Evolutionary conservation across 768 basidiomycete genomes (phyloP), one percentile per base, ranked within the genome.

Genomic region (Lactifluus volemus): DNA sequence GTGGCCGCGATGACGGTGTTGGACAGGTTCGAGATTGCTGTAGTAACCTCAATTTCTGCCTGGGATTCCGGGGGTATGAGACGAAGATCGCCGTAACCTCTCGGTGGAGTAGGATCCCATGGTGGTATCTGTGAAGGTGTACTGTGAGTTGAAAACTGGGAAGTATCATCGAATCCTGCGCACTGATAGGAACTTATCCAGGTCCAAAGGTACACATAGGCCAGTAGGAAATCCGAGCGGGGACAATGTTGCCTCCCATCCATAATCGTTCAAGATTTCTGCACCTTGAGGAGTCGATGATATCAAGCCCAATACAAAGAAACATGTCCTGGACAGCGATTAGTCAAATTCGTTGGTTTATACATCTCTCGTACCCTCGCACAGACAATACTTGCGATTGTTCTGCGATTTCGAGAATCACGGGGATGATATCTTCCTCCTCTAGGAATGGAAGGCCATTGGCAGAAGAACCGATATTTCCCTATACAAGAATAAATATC

Each of bases 1-100:
- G 91, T 84, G 68, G 95, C 95, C 0, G 95, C 94, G 60, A 98
- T 89, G 53, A 98, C 94, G 19, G 94, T 92, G 70, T 99, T 99
- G 32, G 89, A 86, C 45, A 99, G 78, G 70, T 98, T 98, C 67
- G 93, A 88, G 53, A 99, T 90, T 4, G 92, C 90, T 4, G 88
- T 86, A 67, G 95, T 80, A 32, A 92, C 86, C 67, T 96, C 92
- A 5, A 84, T 78, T 67, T 98, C 95, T 41, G 81, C 75, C 63
- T 85, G 83, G 7, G 82, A 76, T 0, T 81, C 79, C 9, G 89
- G 84, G 4, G 87, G 83, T 60, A 84, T 75, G 32, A 95, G 72
- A 2, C 81, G 83, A 59, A 66, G 60, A 72, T 80, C 66, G 42
- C 65, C 60, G 53, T 74, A 67, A 38, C 70, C 69, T 38, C 71